Evolutionary conservation across 768 basidiomycete genomes (phyloP).

Genomic region (Russula olivacea): DNA sequence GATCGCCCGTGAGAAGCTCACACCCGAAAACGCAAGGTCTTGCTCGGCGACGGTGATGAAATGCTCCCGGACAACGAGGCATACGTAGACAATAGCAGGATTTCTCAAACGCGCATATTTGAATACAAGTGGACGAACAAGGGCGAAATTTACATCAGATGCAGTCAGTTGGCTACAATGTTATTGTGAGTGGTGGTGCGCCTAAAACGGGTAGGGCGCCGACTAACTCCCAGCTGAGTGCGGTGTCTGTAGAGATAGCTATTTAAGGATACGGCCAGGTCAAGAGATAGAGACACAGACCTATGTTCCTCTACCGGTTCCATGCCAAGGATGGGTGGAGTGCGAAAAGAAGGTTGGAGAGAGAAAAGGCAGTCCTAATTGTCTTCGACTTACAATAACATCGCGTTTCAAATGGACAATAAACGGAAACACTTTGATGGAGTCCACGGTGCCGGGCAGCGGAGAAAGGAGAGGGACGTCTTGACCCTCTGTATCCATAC

Average conservation of each 20-base stretch:
- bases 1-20: constrained; percentile 66
- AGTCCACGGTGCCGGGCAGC: constrained; percentile 49
- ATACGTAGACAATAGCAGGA: constrained; percentile 67
- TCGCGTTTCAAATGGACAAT: constrained; percentile 69
- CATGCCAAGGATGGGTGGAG: not conserved
- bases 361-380: not conserved
- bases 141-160: constrained; percentile 73
- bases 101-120: constrained; percentile 77
- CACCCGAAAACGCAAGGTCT: constrained; percentile 70
- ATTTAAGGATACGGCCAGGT: not conserved
- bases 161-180: constrained; percentile 66
- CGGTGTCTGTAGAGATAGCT: constrained; percentile 41
- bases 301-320: constrained; percentile 30
- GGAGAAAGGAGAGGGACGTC: constrained; percentile 44
- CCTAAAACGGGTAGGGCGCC: constrained; percentile 13
- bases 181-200: constrained; percentile 13
- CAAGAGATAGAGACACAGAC: constrained; percentile 16
- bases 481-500: constrained; percentile 35
- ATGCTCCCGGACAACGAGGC: constrained; percentile 71
- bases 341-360: constrained; percentile 4
- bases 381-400: constrained; percentile 47
- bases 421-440: constrained; percentile 74
- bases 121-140: constrained; percentile 69
- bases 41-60: constrained; percentile 64
- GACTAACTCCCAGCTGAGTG: constrained; percentile 76